These are phyloP conservation scores for Knoxdaviesia capensis DNA, from an alignment of 2,329 filamentous ascomycete species.

Conservation along the genomic window DNA sequence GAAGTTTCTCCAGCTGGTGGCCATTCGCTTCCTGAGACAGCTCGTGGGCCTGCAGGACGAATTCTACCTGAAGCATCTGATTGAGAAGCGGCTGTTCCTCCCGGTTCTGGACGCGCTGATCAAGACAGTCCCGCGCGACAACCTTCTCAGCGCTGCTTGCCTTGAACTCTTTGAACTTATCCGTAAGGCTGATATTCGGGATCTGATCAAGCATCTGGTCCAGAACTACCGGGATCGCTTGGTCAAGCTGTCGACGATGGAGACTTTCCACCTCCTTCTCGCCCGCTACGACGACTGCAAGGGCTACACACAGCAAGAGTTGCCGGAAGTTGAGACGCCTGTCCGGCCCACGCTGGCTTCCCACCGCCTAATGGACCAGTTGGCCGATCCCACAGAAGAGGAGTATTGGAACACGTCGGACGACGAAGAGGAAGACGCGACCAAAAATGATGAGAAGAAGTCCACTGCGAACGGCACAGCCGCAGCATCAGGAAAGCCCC, in stretches of 20 bases:
- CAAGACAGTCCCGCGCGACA: slow-evolving; percentile 77
- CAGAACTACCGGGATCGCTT: slow-evolving; percentile 67
- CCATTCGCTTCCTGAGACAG: slow-evolving; percentile 83
- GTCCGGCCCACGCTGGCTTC: slow-evolving; percentile 18
- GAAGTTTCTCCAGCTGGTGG: slow-evolving; percentile 87
- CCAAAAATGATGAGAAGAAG: slow-evolving; percentile 12
- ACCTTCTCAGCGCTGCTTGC: slow-evolving; percentile 81
- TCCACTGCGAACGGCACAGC: slow-evolving; percentile 33
- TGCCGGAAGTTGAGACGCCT: too few relatives aligned
- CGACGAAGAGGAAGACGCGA: slow-evolving; percentile 21
- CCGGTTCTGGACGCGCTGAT: slow-evolving; percentile 71
- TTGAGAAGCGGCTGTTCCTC: slow-evolving; percentile 60
- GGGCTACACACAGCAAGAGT: slow-evolving; percentile 27
- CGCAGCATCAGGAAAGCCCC: slow-evolving; percentile 36
- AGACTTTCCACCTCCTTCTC: slow-evolving; percentile 60
- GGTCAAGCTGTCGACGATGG: slow-evolving; percentile 57
- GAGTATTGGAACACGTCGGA: slow-evolving; percentile 88
- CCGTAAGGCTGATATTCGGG: slow-evolving; percentile 61
- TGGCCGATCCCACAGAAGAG: slow-evolving; percentile 66
- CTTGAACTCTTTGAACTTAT: slow-evolving; percentile 88
- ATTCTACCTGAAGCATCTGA: slow-evolving; percentile 73
- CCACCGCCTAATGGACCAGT: slow-evolving; percentile 51
- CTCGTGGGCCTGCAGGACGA: slow-evolving; percentile 74
- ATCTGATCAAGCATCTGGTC: slow-evolving; percentile 65
- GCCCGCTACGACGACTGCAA: slow-evolving; percentile 61